Conservation (phyloP, 208 protist species). For the Acanthamoeba rhysodes region DNA sequence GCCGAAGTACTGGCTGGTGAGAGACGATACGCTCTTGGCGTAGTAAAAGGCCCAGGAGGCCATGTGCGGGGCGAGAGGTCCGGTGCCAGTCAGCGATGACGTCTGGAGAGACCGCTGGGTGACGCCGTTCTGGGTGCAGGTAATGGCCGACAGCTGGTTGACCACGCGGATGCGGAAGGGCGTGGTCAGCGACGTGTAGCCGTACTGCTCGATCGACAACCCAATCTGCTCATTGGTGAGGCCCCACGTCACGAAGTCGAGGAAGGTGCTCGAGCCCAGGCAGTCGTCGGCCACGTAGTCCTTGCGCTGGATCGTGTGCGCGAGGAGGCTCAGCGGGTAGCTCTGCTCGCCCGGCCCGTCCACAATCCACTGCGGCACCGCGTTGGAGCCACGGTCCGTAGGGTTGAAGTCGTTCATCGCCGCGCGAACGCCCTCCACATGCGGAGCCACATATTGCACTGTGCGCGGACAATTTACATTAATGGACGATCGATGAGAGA, state of each 20-base stretch:
- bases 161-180: conserved; percentile 16
- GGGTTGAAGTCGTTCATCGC: conserved; percentile 21
- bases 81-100: neutral
- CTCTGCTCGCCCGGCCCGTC: neutral
- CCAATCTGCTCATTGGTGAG: conserved; percentile 32
- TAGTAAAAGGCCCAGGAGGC: conserved; percentile 5
- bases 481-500: neutral
- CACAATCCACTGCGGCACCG: neutral
- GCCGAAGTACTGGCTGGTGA: conserved; percentile 1
- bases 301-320: neutral
- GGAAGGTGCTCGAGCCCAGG: neutral
- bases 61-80: neutral
- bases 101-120: neutral
- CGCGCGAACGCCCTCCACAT: neutral
- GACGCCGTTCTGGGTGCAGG: neutral
- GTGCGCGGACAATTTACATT: neutral
- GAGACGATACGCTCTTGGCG: neutral
- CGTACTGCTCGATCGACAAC: neutral
- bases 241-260: neutral
- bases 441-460: neutral
- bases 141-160: conserved; percentile 6
- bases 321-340: conserved; percentile 31
- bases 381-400: neutral
- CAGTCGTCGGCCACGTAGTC: neutral
- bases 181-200: conserved; percentile 4